A percentile compares a stretch with the other conserved stretches of the same genome.
These are phyloP conservation scores for Globisporangium echinulatum DNA, from an alignment of 352 stramenopile species.

Conservation along the genomic window DNA sequence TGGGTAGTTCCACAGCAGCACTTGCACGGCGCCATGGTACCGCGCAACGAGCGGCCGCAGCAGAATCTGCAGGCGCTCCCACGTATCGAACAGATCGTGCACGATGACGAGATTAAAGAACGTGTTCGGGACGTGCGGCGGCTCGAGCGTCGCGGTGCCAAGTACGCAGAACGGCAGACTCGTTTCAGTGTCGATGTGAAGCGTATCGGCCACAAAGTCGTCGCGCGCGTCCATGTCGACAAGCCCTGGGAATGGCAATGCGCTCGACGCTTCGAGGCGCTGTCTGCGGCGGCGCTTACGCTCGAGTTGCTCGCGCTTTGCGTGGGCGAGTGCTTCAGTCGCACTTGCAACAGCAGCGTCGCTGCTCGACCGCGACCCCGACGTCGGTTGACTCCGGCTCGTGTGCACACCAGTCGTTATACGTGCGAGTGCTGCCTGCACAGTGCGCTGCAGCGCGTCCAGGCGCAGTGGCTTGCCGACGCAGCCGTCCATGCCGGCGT, in stretches of 20 bases:
- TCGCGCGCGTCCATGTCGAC: slow-evolving; percentile 42
- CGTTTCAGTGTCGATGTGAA: slow-evolving; percentile 92
- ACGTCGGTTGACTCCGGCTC: background rate
- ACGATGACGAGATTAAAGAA: slow-evolving; percentile 95
- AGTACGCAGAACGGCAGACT: slow-evolving; percentile 89
- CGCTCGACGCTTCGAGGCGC: slow-evolving; percentile 33
- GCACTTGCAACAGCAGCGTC: slow-evolving; percentile 22
- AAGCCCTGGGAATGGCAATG: slow-evolving; percentile 39
- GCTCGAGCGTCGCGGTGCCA: slow-evolving; percentile 26
- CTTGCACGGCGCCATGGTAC: slow-evolving; percentile 81
- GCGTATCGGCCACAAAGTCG: slow-evolving; percentile 46
- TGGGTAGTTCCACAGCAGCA: slow-evolving; percentile 95
- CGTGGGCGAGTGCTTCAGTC: slow-evolving; percentile 31
- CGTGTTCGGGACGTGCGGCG: slow-evolving; percentile 22
- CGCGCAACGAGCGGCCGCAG: slow-evolving; percentile 82
- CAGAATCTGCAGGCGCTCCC: slow-evolving; percentile 92
- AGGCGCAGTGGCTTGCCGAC: slow-evolving; percentile 74
- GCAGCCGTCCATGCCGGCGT: slow-evolving; percentile 89
- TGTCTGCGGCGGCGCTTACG: slow-evolving; percentile 26
- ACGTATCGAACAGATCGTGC: slow-evolving; percentile 95
- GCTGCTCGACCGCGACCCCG: background rate
- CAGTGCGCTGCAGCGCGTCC: slow-evolving; percentile 61
- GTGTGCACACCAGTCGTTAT: background rate
- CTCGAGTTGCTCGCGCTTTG: slow-evolving; percentile 35
- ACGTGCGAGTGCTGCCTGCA: slow-evolving; percentile 70